These are phyloP conservation scores for Polytrichum commune DNA, from an alignment of 225 moss, liverwort and hornwort genomes.

Conservation along the genomic window DNA sequence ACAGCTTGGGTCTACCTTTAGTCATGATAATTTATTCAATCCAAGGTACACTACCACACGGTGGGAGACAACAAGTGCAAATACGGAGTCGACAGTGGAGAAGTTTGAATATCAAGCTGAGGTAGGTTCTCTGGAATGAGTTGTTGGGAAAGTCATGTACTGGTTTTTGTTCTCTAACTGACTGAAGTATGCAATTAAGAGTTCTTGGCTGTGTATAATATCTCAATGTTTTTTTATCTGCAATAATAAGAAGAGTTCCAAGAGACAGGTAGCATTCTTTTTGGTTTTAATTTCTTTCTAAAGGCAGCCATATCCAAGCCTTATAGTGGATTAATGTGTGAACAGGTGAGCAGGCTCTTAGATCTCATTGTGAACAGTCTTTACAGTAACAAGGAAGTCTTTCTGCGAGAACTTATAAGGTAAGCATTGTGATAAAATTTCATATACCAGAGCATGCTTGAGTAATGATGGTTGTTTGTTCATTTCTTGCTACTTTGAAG, in stretches of 20 bases:
- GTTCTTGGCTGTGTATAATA: no score
- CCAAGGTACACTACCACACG: conserved; percentile 28
- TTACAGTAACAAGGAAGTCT: conserved; percentile 96
- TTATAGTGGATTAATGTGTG: no score
- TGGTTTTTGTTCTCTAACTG: not conserved
- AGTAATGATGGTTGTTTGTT: no score
- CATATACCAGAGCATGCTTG: no score
- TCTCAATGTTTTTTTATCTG: no score
- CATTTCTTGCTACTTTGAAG: no score
- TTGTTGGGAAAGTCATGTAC: not conserved
- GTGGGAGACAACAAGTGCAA: conserved; percentile 30
- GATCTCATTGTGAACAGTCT: conserved; percentile 97
- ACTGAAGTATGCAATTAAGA: not conserved
- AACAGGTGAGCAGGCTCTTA: conserved; percentile 84
- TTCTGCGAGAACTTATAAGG: conserved; percentile 91
- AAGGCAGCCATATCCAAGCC: no score
- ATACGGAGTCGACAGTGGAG: conserved; percentile 36
- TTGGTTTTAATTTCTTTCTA: not conserved
- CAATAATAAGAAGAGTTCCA: no score
- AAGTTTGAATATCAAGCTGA: conserved; percentile 75
- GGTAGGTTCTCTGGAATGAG: conserved; percentile 13
- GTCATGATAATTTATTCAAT: conserved; percentile 16
- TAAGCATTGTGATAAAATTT: conserved; percentile 3
- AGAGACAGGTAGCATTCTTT: no score
- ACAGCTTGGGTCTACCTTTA: conserved; percentile 3